Base-by-base conservation (phyloP, 257 asterid genomes). In the Solanum gracilifrons region DNA sequence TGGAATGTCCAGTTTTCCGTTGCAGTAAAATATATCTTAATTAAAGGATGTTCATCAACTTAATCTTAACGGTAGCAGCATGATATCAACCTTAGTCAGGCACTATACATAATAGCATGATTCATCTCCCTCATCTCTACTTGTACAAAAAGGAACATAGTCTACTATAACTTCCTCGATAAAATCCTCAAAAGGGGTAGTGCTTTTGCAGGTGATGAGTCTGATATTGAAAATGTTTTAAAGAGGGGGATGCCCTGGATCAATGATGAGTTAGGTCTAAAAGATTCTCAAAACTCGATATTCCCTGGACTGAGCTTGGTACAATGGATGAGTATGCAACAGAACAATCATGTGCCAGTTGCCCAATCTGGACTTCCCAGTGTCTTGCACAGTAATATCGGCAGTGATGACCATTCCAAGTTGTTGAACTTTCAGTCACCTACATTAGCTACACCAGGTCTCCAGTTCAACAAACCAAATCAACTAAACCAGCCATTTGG, bases 261-360 rank as follows among this genome's bases (percentile, higher is more conserved):
- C 37, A 96, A 93, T 41, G 97, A 94, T 6, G 98, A 95, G 74
- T 91, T 91, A 58, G 98, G 96, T 79, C 36, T 94, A 51, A 97
- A 95, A 92, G 98, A 97, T 88, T 88, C 96, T 58, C 88, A 95
- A 1, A 94, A 92, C 92, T 95, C 98, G 5, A 90, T 95, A 66
- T 95, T 95, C 75, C 99, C 98, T 4, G 99, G 99, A 60, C 89
- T 95, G 87, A 95, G 98, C 89, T 92, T 97, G 64, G 98, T 95
- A 87, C 99, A 97, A 88, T 97, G 98, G 99, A 97, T 95, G 99
- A 97, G 93, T 82, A 94, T 97, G 98, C 99, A 97, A 39, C 98
- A 97, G 88, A 93, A 90, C 82, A 92, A 94, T 86, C 96, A 95
- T 85, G 83, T 91, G 73, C 84, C 97, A 1, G 85, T 91, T 43